Percentiles rank a stretch among this genome's conserved stretches.
These are phyloP conservation scores for Stagonosporopsis tanaceti DNA, from an alignment of 2,329 filamentous ascomycete genomes.

Conservation along the genomic window DNA sequence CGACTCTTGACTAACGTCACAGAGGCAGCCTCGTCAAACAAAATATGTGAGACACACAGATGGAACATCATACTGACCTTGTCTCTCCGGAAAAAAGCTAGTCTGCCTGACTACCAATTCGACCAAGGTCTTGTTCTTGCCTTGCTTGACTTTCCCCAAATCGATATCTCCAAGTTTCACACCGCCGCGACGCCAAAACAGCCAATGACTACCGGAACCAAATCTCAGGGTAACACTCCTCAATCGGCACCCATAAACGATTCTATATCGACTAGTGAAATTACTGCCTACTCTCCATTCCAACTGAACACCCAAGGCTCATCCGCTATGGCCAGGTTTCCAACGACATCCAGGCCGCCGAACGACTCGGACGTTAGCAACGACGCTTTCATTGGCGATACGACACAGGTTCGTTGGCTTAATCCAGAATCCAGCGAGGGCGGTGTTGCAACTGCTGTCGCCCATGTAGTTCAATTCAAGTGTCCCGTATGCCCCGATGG, in stretches of 20 bases:
- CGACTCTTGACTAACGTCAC: conserved; percentile 34
- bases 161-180: neutral
- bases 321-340: neutral
- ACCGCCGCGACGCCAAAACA: neutral
- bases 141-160: conserved; percentile 25
- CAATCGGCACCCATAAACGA: neutral
- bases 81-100: conserved; percentile 26
- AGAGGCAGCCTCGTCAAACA: conserved; percentile 16
- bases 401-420: conserved; percentile 39
- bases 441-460: conserved; percentile 10
- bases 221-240: neutral
- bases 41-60: conserved; percentile 30
- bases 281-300: conserved; percentile 18
- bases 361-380: neutral
- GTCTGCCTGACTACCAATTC: conserved; percentile 35
- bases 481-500: conserved; percentile 35
- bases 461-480: conserved; percentile 25
- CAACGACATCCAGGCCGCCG: neutral
- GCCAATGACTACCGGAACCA: neutral
- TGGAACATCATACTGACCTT: conserved; percentile 35
- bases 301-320: conserved; percentile 26
- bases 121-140: conserved; percentile 38
- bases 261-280: neutral
- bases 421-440: conserved; percentile 19
- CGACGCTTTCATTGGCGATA: conserved; percentile 33